A percentile compares a stretch with the other conserved stretches of the same genome.
These are phyloP conservation scores for Begonia peltatifolia DNA, from an alignment of 306 rosid species.

Conservation along the genomic window DNA sequence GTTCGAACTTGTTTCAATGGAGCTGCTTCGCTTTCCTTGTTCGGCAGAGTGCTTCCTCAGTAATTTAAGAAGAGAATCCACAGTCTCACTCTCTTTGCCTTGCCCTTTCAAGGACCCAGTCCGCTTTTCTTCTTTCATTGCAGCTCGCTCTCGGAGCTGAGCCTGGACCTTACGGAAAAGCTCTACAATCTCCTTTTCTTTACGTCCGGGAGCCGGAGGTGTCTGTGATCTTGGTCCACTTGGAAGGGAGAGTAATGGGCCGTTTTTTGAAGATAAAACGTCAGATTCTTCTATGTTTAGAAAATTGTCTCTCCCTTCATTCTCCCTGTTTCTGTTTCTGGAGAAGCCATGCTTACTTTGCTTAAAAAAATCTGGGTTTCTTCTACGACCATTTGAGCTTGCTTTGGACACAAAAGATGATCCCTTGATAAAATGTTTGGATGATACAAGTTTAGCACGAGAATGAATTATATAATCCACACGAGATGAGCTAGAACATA, in stretches of 20 bases:
- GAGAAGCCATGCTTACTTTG: constrained; percentile 50
- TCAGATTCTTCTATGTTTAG: constrained; percentile 64
- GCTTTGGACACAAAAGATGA: constrained; percentile 49
- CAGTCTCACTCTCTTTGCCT: constrained; percentile 55
- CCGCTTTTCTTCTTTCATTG: constrained; percentile 67
- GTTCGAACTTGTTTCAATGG: constrained; percentile 21
- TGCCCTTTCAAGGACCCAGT: constrained; percentile 39
- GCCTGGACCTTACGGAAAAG: constrained; percentile 89
- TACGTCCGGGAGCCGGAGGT: constrained; percentile 75
- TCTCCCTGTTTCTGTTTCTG: constrained; percentile 51
- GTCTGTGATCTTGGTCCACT: constrained; percentile 47
- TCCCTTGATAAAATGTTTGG: constrained; percentile 25
- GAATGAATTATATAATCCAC: constrained; percentile 23
- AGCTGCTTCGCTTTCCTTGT: constrained; percentile 49
- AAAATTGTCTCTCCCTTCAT: constrained; percentile 52
- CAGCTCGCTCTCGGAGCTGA: constrained; percentile 68
- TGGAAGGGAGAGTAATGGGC: constrained; percentile 47
- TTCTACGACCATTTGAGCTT: constrained; percentile 24
- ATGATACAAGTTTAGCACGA: constrained; percentile 30
- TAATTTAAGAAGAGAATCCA: constrained; percentile 82
- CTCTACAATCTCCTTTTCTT: constrained; percentile 93
- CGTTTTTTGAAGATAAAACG: constrained; percentile 55
- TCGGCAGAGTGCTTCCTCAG: constrained; percentile 71
- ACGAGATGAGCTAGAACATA: constrained; percentile 33
- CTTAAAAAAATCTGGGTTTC: constrained; percentile 69